Conservation (phyloP, 768 basidiomycete species). For the Lentinus brumalis region DNA sequence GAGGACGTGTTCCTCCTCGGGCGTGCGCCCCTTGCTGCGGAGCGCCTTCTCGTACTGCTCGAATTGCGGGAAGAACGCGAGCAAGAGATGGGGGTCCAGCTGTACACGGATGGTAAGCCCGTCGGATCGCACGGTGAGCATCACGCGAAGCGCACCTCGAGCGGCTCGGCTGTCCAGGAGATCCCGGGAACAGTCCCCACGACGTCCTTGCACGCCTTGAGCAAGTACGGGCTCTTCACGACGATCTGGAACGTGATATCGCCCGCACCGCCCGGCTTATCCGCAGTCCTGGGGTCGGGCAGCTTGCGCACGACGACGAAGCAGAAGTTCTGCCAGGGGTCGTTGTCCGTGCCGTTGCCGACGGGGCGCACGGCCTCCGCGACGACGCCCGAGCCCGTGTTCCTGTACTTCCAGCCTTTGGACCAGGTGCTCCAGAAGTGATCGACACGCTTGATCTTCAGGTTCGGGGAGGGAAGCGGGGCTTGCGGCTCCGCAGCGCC, state of each 20-base stretch:
- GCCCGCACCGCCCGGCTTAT: neutral
- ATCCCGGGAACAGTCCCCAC: constrained; percentile 56
- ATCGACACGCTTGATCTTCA: constrained; percentile 63
- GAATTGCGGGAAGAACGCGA: constrained; percentile 54
- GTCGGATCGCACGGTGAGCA: too few species aligned
- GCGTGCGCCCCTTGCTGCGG: constrained; percentile 37
- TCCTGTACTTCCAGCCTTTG: constrained; percentile 62
- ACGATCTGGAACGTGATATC: constrained; percentile 49
- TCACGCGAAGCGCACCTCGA: constrained; percentile 41
- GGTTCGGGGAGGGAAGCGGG: constrained; percentile 42
- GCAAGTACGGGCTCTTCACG: constrained; percentile 59
- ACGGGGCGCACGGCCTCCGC: constrained; percentile 14
- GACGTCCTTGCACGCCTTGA: constrained; percentile 61
- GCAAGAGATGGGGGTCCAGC: constrained; percentile 57
- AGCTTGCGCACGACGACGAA: constrained; percentile 59
- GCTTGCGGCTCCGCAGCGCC: neutral
- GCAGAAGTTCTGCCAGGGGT: constrained; percentile 58
- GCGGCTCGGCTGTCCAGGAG: constrained; percentile 58
- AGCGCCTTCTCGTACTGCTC: constrained; percentile 46
- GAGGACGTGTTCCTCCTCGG: constrained; percentile 43
- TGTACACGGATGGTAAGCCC: constrained; percentile 19
- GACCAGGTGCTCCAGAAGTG: constrained; percentile 60
- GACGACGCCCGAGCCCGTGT: constrained; percentile 51
- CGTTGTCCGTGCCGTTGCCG: constrained; percentile 36
- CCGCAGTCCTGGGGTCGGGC: constrained; percentile 36